Base-by-base conservation (phyloP, 495 filamentous ascomycete species). In the Tuber aestivum region DNA sequence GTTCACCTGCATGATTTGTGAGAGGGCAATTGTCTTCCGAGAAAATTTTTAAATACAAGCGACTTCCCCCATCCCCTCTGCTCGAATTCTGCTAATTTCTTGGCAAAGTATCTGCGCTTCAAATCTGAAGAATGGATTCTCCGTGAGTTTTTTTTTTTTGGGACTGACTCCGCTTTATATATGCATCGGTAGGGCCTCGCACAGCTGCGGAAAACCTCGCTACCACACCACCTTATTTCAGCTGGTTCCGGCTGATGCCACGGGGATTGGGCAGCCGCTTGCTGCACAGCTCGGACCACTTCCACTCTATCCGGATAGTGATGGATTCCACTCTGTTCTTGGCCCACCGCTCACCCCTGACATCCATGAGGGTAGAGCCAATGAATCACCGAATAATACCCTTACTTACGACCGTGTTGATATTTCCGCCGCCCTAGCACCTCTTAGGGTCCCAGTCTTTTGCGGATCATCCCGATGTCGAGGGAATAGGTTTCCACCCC, bases 1-100 rank as follows among this genome's bases (percentile, higher is more conserved):
- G 48, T 21, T 50, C 1, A 9, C 6, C 2, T n/a, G 8, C 0
- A 8, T 10, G 0, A 1, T n/a, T n/a, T 50, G 23, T 0, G 21
- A 50, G 3, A 50, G 23, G 8, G 23, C 48, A 50, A n/a, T 50
- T n/a, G 0, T n/a, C 8, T n/a, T n/a, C 48, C 2, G 8, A 9
- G 6, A 50, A 50, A n/a, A 10, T 50, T 50, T n/a, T 50, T n/a
- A 50, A 50, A 50, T 50, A 12, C 1, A 3, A 10, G 23, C 48
- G 1, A n/a, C 6, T 50, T 9, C 45, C 45, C 45, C 45, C 20
- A 0, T 23, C 48, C 1, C 8, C 8, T 50, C 48, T 50, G 23
- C 8, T 0, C 0, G 23, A 9, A 3, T n/a, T 50, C 12, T 50
- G 8, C 16, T 3, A n/a, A 50, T 50, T n/a, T 50, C 48, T n/a